Base-by-base conservation (phyloP, 495 filamentous ascomycete genomes). In the Choiromyces venosus region DNA sequence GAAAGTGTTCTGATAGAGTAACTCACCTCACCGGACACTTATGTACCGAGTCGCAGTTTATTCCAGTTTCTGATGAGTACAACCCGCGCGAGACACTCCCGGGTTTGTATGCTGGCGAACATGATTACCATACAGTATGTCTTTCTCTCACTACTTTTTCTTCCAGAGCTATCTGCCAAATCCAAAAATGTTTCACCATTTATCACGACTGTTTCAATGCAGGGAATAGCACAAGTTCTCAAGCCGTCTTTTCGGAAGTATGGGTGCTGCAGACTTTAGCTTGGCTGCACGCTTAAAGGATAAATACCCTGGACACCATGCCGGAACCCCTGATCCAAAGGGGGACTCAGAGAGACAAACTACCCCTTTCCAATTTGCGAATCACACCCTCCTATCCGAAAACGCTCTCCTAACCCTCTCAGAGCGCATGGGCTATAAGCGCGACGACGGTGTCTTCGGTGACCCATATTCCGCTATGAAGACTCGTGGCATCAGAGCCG, bases 191-290 rank as follows among this genome's bases (percentile, higher is more conserved):
- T 36, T 85, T 85, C 25, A 84, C 92, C 0, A 76, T 94, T 67
- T 94, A 88, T 83, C 86, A 92, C 4, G 92, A 91, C 40, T 87
- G 89, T 74, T 95, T 95, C 81, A 84, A 82, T 16, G 87, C 91
- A 18, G 38, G 65, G 7, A 89, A 82, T 0, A 90, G 91, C 6
- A 78, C 84, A 7, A 90, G 92, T 72, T 61, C 74, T 14, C 81
- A 76, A 0, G 83, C 76, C 5, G 81, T 93, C 71, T 85, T 80
- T 37, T 71, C 92, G 8, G 81, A 80, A 9, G 89, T 89, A 0
- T 85, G 88, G 80, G 92, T 40, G 91, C 91, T 18, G 82, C 75
- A 4, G 89, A 85, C 3, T 91, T 87, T 73, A 88, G 87, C 2
- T 85, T 82, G 66, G 84, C 85, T 0, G 84, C 86, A 33, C 91